Percentiles rank a stretch among this genome's conserved stretches.
Evolutionary conservation across 192 early-diverging fungal genomes (phyloP).

Genomic region (Kappamyces sp.): DNA sequence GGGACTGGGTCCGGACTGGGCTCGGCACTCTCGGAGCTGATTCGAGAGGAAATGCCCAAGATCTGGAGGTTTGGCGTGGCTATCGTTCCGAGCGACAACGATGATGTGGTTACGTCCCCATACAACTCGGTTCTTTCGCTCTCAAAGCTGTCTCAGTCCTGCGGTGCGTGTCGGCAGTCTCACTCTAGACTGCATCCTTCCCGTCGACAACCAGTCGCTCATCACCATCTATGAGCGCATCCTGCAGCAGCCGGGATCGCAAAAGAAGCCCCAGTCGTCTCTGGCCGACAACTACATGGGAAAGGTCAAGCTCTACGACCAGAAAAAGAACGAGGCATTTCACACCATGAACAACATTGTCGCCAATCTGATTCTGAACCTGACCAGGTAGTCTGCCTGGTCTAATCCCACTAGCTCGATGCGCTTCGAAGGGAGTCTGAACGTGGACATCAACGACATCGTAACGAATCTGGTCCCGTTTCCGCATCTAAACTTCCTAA

Average conservation of each 20-base stretch:
- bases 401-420: slow-evolving; percentile 37
- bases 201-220: slow-evolving; percentile 51
- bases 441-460: slow-evolving; percentile 63
- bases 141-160: slow-evolving; percentile 27
- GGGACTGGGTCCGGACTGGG: slow-evolving; percentile 60
- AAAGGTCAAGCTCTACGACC: slow-evolving; percentile 18
- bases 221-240: slow-evolving; percentile 41
- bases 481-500: slow-evolving; percentile 48
- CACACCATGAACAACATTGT: slow-evolving; percentile 59
- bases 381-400: slow-evolving; percentile 38
- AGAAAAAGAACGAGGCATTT: slow-evolving; percentile 33
- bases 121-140: slow-evolving; percentile 52
- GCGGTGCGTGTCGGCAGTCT: no score
- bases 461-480: slow-evolving; percentile 59
- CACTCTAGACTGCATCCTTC: slow-evolving; percentile 44
- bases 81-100: slow-evolving; percentile 40
- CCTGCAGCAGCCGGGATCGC: slow-evolving; percentile 6
- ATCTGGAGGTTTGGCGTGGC: slow-evolving; percentile 33
- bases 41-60: slow-evolving; percentile 38
- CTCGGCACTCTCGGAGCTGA: slow-evolving; percentile 29
- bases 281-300: slow-evolving; percentile 10
- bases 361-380: slow-evolving; percentile 50
- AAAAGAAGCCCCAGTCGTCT: neutral
- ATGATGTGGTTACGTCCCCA: slow-evolving; percentile 55
- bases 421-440: slow-evolving; percentile 53